Conservation (phyloP, 139 green algal genomes). For the Asterochloris erici region DNA sequence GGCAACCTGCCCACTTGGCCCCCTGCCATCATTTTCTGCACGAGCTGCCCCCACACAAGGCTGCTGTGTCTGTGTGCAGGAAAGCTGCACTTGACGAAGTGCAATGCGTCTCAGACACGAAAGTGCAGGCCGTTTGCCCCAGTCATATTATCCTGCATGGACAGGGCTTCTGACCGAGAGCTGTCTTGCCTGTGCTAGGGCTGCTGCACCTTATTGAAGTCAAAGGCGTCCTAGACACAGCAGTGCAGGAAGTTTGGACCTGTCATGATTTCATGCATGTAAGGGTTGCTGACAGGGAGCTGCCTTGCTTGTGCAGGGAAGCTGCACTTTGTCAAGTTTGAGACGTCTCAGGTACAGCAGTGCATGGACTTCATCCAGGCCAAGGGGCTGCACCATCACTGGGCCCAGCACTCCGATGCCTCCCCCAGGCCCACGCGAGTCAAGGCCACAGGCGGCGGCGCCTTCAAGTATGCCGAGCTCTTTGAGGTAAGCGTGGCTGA, state of each 20-base stretch:
- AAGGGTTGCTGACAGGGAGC: neutral
- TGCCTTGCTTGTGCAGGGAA: constrained; percentile 34
- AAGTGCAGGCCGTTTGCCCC: no score
- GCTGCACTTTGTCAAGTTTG: constrained; percentile 99
- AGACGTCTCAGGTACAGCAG: constrained; percentile 82
- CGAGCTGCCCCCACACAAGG: no score
- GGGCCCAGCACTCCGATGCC: neutral
- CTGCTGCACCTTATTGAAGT: no score
- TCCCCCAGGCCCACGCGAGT: constrained; percentile 51
- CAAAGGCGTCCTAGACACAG: neutral
- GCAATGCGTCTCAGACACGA: no score
- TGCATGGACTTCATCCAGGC: constrained; percentile 93
- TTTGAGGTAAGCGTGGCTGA: constrained; percentile 22
- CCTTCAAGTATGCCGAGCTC: constrained; percentile 85
- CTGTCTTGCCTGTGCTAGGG: no score
- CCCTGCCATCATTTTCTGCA: no score
- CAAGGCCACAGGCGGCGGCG: constrained; percentile 73
- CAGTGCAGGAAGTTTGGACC: neutral
- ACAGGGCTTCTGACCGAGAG: no score
- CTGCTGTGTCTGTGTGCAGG: no score
- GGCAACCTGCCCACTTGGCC: no score
- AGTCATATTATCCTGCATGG: no score
- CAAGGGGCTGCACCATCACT: constrained; percentile 80
- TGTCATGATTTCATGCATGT: neutral
- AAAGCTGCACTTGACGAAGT: no score